Conservation (phyloP, 148 eudicot genomes). For the Polygonum maritimum region DNA sequence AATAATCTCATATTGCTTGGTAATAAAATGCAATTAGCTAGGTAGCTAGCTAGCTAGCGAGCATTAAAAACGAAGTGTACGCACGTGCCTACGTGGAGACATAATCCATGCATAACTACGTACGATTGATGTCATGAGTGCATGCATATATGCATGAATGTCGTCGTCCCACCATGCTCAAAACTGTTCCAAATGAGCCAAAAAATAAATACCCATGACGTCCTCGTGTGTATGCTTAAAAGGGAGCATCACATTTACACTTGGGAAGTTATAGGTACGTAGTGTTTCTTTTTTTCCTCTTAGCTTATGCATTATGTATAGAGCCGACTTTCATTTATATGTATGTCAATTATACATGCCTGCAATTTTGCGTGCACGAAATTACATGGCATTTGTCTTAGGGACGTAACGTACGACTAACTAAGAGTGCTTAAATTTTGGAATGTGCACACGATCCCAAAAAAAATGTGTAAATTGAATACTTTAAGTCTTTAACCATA, state of each 20-base stretch:
- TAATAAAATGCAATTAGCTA: background rate
- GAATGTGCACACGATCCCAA: too few relatives aligned
- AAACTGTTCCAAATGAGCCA: background rate
- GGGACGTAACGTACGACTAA: background rate
- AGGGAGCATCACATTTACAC: background rate
- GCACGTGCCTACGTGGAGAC: background rate
- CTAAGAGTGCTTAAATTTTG: too few relatives aligned
- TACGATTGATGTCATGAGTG: background rate
- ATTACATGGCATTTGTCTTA: background rate
- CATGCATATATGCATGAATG: background rate
- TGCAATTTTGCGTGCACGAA: background rate
- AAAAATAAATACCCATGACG: background rate
- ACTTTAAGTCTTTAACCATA: too few relatives aligned
- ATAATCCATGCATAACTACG: background rate
- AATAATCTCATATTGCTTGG: too few relatives aligned
- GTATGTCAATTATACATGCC: background rate
- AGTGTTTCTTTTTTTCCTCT: too few relatives aligned
- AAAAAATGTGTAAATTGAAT: too few relatives aligned
- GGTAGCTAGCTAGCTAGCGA: too few relatives aligned
- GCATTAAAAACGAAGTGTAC: background rate
- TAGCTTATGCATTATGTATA: background rate
- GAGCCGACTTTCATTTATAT: slow-evolving; percentile 5
- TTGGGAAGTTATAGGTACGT: background rate
- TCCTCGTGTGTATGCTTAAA: background rate
- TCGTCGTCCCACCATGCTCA: background rate